Evolutionary conservation across 306 rosid genomes (phyloP).

Genomic region (Quercus engelmannii): DNA sequence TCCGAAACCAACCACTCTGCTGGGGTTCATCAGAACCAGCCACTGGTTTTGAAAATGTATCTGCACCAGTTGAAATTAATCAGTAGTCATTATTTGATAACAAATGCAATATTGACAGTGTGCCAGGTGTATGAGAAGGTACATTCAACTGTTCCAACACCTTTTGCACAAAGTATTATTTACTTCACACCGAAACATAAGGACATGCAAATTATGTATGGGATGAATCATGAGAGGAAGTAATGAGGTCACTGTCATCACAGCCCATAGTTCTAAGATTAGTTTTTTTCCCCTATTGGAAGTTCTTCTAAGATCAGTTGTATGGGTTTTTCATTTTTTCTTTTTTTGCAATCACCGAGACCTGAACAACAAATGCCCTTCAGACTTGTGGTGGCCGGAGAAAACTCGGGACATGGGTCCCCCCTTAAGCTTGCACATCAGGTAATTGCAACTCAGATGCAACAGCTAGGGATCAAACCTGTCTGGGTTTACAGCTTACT

Average conservation of each 20-base stretch:
- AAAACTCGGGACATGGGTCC: too few species aligned
- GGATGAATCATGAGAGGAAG: background rate
- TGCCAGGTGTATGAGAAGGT: background rate
- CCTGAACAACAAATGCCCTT: too few species aligned
- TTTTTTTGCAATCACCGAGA: too few species aligned
- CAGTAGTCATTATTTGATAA: slow-evolving; percentile 11
- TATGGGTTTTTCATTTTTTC: background rate
- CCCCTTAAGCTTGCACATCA: too few species aligned
- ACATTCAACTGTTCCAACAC: background rate
- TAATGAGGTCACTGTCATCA: background rate
- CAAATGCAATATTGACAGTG: slow-evolving; percentile 7
- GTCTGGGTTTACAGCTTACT: too few species aligned
- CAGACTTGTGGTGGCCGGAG: too few species aligned
- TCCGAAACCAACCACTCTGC: slow-evolving; percentile 76
- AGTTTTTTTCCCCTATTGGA: too few species aligned
- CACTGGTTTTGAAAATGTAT: slow-evolving; percentile 82
- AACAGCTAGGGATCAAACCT: too few species aligned
- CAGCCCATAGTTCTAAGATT: background rate
- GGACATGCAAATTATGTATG: background rate
- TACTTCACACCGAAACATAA: background rate
- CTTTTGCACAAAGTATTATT: background rate
- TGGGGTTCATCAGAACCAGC: slow-evolving; percentile 81
- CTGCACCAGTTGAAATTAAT: slow-evolving; percentile 40
- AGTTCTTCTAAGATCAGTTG: background rate
- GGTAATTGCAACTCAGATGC: too few species aligned